A percentile compares a stretch with the other conserved stretches of the same genome.
These are phyloP conservation scores for Mycena floridula DNA, from an alignment of 768 basidiomycete genomes.

Conservation along the genomic window DNA sequence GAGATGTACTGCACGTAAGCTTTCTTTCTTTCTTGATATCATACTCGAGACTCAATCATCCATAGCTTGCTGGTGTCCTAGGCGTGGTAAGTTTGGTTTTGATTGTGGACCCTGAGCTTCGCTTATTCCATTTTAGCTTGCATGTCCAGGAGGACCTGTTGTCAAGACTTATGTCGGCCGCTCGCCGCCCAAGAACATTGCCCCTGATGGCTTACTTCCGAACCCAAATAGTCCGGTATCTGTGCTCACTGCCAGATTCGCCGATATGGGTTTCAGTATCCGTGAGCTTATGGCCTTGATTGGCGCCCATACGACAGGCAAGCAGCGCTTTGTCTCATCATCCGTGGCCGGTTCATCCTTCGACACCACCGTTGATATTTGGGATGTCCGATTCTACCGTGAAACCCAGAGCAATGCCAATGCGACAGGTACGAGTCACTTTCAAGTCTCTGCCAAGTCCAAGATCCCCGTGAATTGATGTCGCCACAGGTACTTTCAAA, in stretches of 20 bases:
- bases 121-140: constrained; percentile 5
- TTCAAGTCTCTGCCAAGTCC: background rate
- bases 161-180: constrained; percentile 10
- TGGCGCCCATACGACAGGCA: constrained; percentile 7
- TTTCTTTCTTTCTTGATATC: background rate
- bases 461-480: no score
- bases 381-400: constrained; percentile 10
- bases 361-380: constrained; percentile 9
- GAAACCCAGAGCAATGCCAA: constrained; percentile 2
- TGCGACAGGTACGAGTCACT: background rate
- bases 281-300: constrained; percentile 10
- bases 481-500: constrained; percentile 1
- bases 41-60: background rate
- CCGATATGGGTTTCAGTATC: constrained; percentile 8
- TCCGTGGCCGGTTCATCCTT: background rate
- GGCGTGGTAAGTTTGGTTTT: constrained; percentile 4
- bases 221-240: constrained; percentile 4
- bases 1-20: constrained; percentile 12
- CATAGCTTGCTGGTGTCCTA: constrained; percentile 8
- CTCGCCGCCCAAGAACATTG: constrained; percentile 1
- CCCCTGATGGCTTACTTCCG: constrained; percentile 8
- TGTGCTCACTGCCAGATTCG: constrained; percentile 5
- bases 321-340: constrained; percentile 9
- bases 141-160: constrained; percentile 11
- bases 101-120: no score